Conservation (phyloP, 768 basidiomycete species). For the Glaciozyma antarctica region DNA sequence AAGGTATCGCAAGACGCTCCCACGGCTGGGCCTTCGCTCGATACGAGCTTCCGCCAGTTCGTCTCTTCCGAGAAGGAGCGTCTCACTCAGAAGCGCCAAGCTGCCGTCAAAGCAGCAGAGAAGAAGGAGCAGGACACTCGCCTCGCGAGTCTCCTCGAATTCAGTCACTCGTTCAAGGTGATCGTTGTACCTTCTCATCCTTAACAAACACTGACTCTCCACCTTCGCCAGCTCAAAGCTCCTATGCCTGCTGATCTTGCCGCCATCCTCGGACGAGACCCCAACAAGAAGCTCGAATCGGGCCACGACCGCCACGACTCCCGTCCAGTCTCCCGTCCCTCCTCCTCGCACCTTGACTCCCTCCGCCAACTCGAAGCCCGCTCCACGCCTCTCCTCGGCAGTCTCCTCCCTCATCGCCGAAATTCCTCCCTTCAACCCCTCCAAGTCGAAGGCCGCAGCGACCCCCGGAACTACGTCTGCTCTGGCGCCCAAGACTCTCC, state of each 20-base stretch:
- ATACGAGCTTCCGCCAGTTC: conserved; percentile 82
- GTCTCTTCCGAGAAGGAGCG: conserved; percentile 85
- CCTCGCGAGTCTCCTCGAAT: conserved; percentile 84
- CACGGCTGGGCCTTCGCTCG: conserved; percentile 46
- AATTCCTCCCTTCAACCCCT: conserved; percentile 82
- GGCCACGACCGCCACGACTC: conserved; percentile 45
- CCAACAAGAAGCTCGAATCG: conserved; percentile 51
- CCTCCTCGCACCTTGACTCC: conserved; percentile 15
- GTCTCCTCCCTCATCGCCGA: conserved; percentile 56
- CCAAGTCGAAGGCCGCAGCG: conserved; percentile 38
- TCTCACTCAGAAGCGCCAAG: conserved; percentile 38
- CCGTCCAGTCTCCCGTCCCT: conserved; percentile 28
- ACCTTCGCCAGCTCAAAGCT: conserved; percentile 61
- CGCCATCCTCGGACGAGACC: conserved; percentile 57
- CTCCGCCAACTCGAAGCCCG: conserved; percentile 11
- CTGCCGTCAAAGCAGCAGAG: conserved; percentile 43
- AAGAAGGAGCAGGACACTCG: conserved; percentile 93
- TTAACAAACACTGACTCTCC: background rate
- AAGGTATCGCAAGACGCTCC: background rate
- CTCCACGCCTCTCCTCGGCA: conserved; percentile 15
- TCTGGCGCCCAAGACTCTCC: conserved; percentile 37
- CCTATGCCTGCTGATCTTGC: conserved; percentile 92
- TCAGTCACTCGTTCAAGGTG: conserved; percentile 91
- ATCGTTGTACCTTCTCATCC: conserved; percentile 24
- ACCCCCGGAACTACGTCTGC: conserved; percentile 35